Percentiles rank a stretch among this genome's conserved stretches.
These are phyloP conservation scores for Begonia loranthoides DNA, from an alignment of 306 rosid species.

Conservation along the genomic window DNA sequence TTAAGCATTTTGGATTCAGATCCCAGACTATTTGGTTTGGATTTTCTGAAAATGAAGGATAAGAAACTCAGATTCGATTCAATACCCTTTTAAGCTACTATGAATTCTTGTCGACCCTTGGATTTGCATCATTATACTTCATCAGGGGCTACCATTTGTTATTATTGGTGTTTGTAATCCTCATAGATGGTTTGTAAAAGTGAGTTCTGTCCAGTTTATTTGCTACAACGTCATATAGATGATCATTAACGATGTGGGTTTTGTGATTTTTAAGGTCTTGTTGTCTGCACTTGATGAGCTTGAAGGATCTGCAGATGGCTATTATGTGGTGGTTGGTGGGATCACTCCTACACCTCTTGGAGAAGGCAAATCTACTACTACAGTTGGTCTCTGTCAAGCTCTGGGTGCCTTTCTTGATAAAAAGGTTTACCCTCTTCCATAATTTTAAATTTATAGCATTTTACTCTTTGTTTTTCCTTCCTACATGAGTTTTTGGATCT, in stretches of 20 bases:
- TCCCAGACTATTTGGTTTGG: not conserved
- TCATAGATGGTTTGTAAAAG: no score
- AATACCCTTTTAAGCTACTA: not conserved
- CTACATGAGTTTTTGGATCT: no score
- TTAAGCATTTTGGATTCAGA: not conserved
- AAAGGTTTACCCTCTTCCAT: constrained; percentile 30
- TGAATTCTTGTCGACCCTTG: no score
- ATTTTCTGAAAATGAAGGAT: not conserved
- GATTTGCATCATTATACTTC: no score
- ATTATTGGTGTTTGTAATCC: no score
- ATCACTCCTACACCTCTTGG: constrained; percentile 98
- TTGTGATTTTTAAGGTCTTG: constrained; percentile 37
- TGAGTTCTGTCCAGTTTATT: no score
- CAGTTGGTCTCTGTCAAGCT: constrained; percentile 98
- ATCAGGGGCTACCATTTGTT: no score
- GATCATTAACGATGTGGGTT: no score
- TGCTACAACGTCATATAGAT: no score
- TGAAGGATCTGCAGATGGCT: constrained; percentile 58
- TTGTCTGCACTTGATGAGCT: constrained; percentile 65
- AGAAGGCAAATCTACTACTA: constrained; percentile 98
- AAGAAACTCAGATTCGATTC: not conserved
- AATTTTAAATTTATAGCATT: no score
- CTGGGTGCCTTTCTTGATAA: constrained; percentile 92
- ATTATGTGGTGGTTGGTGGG: constrained; percentile 96
- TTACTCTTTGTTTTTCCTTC: no score